Conservation (phyloP, 352 stramenopile species). For the Phytophthora sojae region DNA sequence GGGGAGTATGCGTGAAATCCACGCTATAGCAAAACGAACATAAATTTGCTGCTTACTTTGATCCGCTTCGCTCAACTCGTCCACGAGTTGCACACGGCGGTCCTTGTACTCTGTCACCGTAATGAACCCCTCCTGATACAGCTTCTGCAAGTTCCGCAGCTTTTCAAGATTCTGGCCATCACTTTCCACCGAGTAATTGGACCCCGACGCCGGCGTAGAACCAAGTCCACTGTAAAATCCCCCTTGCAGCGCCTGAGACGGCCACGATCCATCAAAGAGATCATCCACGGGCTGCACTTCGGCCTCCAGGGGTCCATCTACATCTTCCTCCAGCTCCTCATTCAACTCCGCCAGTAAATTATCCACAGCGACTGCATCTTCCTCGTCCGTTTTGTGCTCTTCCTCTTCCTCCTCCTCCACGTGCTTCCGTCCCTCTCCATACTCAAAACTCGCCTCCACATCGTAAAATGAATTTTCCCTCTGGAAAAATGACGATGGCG, state of each 20-base stretch:
- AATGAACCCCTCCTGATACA: slow-evolving; percentile 85
- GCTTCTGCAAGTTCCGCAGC: slow-evolving; percentile 71
- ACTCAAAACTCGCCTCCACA: slow-evolving; percentile 6
- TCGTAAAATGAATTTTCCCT: slow-evolving; percentile 20
- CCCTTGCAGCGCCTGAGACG: slow-evolving; percentile 10
- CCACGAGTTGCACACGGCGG: slow-evolving; percentile 68
- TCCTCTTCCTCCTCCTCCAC: slow-evolving; percentile 35
- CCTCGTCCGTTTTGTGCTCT: slow-evolving; percentile 36
- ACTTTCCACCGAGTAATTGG: slow-evolving; percentile 33
- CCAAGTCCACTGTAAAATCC: slow-evolving; percentile 3
- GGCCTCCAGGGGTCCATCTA: slow-evolving; percentile 19
- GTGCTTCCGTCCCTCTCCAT: slow-evolving; percentile 9
- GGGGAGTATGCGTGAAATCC: background rate
- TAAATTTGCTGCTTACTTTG: slow-evolving; percentile 52
- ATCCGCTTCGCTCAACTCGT: slow-evolving; percentile 61
- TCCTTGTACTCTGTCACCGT: slow-evolving; percentile 85
- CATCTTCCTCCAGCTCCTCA: slow-evolving; percentile 25
- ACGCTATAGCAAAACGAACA: background rate
- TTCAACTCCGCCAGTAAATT: slow-evolving; percentile 21
- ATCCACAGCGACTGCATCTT: slow-evolving; percentile 21
- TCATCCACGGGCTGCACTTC: slow-evolving; percentile 14
- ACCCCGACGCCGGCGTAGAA: slow-evolving; percentile 3
- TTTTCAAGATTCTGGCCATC: slow-evolving; percentile 67
- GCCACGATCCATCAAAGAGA: slow-evolving; percentile 33
- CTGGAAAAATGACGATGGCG: slow-evolving; percentile 33